phyloP scores from a whole-genome alignment of 208 protist genomes.

The Wallacemonas sp. region DNA sequence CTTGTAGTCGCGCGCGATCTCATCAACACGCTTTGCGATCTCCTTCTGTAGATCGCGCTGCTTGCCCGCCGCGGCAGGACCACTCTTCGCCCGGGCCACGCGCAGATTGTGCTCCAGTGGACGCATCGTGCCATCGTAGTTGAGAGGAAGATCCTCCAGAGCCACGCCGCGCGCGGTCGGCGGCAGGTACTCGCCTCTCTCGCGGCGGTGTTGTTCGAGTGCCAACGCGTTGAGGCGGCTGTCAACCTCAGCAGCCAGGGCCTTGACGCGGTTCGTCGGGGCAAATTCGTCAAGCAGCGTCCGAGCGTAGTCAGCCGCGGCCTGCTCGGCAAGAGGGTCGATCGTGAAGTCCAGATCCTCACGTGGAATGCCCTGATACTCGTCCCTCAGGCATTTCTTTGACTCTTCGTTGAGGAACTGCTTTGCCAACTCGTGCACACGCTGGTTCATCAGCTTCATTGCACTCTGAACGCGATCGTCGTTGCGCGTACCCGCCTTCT shows the following conservation, averaged over 20 bases:
- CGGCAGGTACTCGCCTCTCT: constrained; percentile 33
- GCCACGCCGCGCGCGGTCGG: constrained; percentile 28
- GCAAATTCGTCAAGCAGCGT: constrained; percentile 7
- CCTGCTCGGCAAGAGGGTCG: constrained; percentile 16
- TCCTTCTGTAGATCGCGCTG: constrained; percentile 25
- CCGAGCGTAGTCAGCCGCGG: constrained; percentile 1
- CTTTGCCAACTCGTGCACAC: constrained; percentile 24
- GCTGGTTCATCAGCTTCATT: constrained; percentile 29
- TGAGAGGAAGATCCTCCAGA: constrained; percentile 30
- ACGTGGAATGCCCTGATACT: constrained; percentile 33
- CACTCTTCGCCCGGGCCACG: constrained; percentile 5
- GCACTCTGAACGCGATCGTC: constrained; percentile 10
- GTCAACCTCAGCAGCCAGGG: constrained; percentile 18
- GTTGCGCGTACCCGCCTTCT: constrained; percentile 14
- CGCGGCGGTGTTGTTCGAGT: constrained; percentile 23
- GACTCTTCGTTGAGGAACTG: constrained; percentile 22
- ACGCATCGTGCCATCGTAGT: constrained; percentile 30
- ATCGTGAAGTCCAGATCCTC: constrained; percentile 27
- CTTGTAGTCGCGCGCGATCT: constrained; percentile 35
- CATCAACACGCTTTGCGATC: constrained; percentile 27
- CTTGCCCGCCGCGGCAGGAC: constrained; percentile 5
- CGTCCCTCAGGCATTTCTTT: constrained; percentile 19
- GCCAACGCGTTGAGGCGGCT: constrained; percentile 16
- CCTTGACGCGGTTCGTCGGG: not conserved
- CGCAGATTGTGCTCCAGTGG: constrained; percentile 31